Conservation (phyloP, 495 filamentous ascomycete genomes). For the Tetracladium marchalianum region DNA sequence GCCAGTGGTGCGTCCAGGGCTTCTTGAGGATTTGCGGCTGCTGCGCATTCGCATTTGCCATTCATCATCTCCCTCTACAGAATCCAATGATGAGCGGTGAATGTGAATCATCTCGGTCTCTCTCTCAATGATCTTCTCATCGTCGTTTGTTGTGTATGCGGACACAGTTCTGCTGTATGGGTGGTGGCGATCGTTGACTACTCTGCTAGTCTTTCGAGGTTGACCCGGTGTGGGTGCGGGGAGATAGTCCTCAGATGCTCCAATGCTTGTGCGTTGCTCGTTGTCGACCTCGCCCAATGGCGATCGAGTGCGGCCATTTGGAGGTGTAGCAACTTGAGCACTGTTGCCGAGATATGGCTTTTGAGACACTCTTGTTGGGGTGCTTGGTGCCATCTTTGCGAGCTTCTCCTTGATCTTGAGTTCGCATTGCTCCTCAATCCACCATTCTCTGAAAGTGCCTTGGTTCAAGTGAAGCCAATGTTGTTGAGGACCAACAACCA, state of each 20-base stretch:
- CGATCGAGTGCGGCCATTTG: conserved; percentile 65
- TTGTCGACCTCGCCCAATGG: conserved; percentile 85
- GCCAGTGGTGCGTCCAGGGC: conserved; percentile 29
- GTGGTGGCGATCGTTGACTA: conserved; percentile 35
- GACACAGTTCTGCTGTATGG: conserved; percentile 35
- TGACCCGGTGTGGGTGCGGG: conserved; percentile 95
- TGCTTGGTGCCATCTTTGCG: conserved; percentile 57
- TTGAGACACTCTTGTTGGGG: conserved; percentile 60
- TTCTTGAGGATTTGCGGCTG: conserved; percentile 42
- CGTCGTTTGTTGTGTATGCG: conserved; percentile 31
- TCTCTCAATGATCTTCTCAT: conserved; percentile 17
- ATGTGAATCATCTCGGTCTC: conserved; percentile 36
- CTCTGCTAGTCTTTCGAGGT: conserved; percentile 70
- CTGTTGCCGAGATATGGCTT: conserved; percentile 27
- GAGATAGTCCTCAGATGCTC: conserved; percentile 67
- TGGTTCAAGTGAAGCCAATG: conserved; percentile 99
- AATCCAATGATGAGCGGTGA: conserved; percentile 41
- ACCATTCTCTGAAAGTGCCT: conserved; percentile 94
- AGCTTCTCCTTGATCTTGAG: conserved; percentile 26
- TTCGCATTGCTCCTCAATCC: conserved; percentile 82
- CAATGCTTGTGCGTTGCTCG: conserved; percentile 52
- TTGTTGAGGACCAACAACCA: conserved; percentile 99
- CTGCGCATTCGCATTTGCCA: conserved; percentile 59
- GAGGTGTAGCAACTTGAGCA: conserved; percentile 54
- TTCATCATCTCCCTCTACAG: conserved; percentile 70